phyloP scores from a whole-genome alignment of 306 rosid species.

The Casuarina glauca region DNA sequence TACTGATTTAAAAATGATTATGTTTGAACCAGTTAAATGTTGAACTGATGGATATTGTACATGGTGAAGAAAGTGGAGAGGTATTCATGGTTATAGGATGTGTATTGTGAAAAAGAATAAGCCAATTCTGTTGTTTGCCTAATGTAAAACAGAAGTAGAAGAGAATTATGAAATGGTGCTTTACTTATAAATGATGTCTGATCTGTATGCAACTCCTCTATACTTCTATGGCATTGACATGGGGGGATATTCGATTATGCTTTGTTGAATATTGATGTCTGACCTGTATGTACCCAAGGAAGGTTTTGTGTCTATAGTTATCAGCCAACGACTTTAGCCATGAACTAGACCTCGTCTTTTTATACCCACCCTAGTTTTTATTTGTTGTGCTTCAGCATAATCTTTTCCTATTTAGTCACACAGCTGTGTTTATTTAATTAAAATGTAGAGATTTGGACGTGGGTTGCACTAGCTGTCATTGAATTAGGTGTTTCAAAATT shows the following conservation, averaged over 20 bases:
- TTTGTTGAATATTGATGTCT: not conserved
- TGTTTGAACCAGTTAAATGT: not conserved
- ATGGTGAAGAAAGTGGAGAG: not conserved
- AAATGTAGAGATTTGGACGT: not conserved
- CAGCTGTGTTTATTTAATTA: not conserved
- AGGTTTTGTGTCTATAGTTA: not conserved
- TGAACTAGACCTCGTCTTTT: not conserved
- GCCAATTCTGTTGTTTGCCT: not conserved
- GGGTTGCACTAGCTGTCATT: not conserved
- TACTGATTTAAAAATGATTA: not conserved
- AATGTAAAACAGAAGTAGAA: not conserved
- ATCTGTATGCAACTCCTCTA: conserved; percentile 2
- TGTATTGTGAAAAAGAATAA: not conserved
- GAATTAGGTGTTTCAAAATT: not conserved
- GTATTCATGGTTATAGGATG: not conserved
- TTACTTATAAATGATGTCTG: not conserved
- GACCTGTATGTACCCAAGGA: not conserved
- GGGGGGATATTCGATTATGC: conserved; percentile 1
- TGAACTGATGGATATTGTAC: not conserved
- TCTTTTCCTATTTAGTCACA: not conserved
- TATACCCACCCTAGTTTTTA: conserved; percentile 1
- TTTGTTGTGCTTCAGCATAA: not conserved
- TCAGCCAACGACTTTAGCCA: not conserved
- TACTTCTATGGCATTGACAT: not conserved
- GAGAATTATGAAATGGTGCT: not conserved